Conservation (phyloP, 148 eudicot species). For the Beta vulgaris region DNA sequence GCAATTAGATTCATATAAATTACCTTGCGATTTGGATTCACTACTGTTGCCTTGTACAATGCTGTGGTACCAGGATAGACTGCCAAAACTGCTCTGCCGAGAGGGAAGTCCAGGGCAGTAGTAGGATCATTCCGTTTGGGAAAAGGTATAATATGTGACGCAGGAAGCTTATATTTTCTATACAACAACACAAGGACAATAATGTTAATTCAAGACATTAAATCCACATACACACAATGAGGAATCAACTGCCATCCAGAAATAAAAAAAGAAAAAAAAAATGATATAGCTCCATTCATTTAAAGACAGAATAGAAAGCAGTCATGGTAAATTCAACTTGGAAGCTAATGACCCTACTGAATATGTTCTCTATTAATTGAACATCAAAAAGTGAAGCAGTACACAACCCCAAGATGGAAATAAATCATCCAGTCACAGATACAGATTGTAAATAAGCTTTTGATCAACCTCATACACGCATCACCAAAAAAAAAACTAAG, state of each 20-base stretch:
- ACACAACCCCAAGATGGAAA: not conserved
- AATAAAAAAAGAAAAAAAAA: not conserved
- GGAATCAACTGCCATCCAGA: not conserved
- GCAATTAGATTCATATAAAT: not conserved
- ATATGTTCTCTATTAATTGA: not conserved
- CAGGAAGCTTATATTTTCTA: slow-evolving; percentile 85
- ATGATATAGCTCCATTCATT: not conserved
- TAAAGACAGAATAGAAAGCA: not conserved
- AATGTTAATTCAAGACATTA: not conserved
- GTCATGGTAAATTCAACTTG: not conserved
- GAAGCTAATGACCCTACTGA: not conserved
- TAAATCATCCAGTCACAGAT: not conserved
- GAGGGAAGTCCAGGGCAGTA: slow-evolving; percentile 64
- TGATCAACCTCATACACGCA: not conserved
- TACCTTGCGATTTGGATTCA: slow-evolving; percentile 78
- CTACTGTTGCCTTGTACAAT: slow-evolving; percentile 94
- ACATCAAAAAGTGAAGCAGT: too few relatives aligned
- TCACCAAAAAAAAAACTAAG: not conserved
- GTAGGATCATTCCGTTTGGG: slow-evolving; percentile 78
- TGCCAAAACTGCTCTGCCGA: slow-evolving; percentile 83
- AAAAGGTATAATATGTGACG: slow-evolving; percentile 84
- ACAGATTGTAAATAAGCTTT: too few relatives aligned
- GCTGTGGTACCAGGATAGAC: slow-evolving; percentile 96
- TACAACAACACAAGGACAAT: slow-evolving; percentile 9
- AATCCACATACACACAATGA: not conserved